Percentiles rank a stretch among this genome's conserved stretches.
These are phyloP conservation scores for Clonostachys rhizophaga DNA, from an alignment of 2,329 filamentous ascomycete species.

Conservation along the genomic window DNA sequence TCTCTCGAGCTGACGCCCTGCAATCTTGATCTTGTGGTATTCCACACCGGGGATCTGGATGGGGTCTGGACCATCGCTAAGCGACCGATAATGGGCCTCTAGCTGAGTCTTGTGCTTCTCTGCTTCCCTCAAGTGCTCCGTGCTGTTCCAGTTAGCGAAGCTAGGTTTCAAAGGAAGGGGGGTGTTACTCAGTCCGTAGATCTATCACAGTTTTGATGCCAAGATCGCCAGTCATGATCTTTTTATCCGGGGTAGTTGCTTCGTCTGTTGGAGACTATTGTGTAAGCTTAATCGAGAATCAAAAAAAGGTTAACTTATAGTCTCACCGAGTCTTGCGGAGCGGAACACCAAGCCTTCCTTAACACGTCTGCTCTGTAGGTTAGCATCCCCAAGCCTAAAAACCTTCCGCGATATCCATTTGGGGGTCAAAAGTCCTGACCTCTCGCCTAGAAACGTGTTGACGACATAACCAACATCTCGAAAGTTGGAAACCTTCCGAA, in stretches of 20 bases:
- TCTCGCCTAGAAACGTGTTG: conserved; percentile 52
- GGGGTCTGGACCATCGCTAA: conserved; percentile 16
- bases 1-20: conserved; percentile 65
- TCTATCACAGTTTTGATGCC: conserved; percentile 72
- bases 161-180: neutral
- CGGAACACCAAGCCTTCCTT: conserved; percentile 63
- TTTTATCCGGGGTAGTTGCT: conserved; percentile 61
- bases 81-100: conserved; percentile 14
- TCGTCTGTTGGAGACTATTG: conserved; percentile 47
- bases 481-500: conserved; percentile 59
- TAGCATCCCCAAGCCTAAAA: neutral
- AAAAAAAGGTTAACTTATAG: neutral
- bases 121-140: conserved; percentile 67
- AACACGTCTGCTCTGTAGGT: conserved; percentile 29
- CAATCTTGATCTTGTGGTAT: conserved; percentile 69
- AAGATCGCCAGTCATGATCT: conserved; percentile 52
- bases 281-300: neutral
- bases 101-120: conserved; percentile 51
- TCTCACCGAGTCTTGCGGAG: conserved; percentile 56
- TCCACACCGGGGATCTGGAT: conserved; percentile 57
- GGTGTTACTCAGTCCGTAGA: conserved; percentile 66
- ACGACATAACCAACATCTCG: conserved; percentile 69
- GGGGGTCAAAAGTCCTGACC: conserved; percentile 31
- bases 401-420: neutral
- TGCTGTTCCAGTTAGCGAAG: conserved; percentile 19